These are phyloP conservation scores for Acacia concinna DNA, from an alignment of 331 rosid genomes.

Conservation along the genomic window DNA sequence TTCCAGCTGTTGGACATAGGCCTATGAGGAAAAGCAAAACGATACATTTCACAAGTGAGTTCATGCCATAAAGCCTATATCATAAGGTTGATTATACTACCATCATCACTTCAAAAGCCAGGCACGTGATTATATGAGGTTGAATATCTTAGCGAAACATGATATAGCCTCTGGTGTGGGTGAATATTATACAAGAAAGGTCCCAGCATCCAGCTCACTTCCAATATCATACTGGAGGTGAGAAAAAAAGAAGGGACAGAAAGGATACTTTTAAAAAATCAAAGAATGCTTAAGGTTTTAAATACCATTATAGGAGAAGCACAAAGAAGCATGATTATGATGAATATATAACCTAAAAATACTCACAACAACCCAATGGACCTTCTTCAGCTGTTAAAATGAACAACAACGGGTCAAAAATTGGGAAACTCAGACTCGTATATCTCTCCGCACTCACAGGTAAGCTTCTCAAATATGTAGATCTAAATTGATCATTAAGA, in stretches of 20 bases:
- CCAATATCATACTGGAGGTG: background rate
- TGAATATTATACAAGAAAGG: background rate
- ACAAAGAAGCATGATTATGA: too few species aligned
- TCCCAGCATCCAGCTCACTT: background rate
- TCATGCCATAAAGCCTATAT: constrained; percentile 10
- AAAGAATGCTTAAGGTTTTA: too few species aligned
- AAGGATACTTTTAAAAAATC: too few species aligned
- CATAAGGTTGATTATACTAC: constrained; percentile 14
- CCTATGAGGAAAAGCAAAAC: constrained; percentile 47
- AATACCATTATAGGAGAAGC: too few species aligned
- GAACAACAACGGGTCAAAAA: too few species aligned
- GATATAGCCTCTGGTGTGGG: background rate
- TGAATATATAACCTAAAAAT: too few species aligned
- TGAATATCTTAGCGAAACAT: background rate
- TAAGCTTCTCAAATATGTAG: too few species aligned
- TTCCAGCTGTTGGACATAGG: constrained; percentile 97
- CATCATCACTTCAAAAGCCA: background rate
- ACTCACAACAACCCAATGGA: too few species aligned
- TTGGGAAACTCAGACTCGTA: too few species aligned
- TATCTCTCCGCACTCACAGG: too few species aligned
- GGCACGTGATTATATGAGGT: background rate
- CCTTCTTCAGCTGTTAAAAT: too few species aligned
- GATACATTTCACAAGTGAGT: constrained; percentile 18
- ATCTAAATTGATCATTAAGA: too few species aligned
- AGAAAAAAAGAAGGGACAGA: background rate